Percentiles rank a stretch among this genome's conserved stretches.
Evolutionary conservation across 1,139 yeast species (phyloP).

Genomic region (Geotrichum candidum): DNA sequence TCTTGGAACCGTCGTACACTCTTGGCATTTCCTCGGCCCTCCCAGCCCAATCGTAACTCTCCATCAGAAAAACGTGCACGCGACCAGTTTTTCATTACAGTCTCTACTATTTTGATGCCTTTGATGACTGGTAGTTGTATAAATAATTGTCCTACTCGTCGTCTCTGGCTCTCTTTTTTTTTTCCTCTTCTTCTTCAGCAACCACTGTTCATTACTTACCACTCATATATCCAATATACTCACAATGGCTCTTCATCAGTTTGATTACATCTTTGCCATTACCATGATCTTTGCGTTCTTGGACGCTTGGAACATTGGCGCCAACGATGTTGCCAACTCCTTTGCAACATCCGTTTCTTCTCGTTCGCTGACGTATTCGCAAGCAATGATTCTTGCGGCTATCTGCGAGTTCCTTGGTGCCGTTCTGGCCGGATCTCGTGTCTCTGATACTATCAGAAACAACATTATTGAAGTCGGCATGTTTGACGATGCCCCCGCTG

Average conservation of each 20-base stretch:
- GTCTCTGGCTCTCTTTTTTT: neutral
- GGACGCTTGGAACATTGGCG: constrained; percentile 78
- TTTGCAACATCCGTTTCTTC: constrained; percentile 67
- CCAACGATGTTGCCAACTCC: constrained; percentile 78
- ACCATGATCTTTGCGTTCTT: constrained; percentile 67
- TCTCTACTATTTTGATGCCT: neutral
- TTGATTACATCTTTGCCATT: constrained; percentile 30
- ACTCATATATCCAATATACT: neutral
- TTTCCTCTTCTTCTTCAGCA: too few relatives aligned
- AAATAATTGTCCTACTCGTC: neutral
- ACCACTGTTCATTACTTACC: too few relatives aligned
- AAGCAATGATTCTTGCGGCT: constrained; percentile 66
- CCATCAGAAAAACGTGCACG: neutral
- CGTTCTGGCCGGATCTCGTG: constrained; percentile 64
- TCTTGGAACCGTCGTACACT: neutral
- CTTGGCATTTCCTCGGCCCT: neutral
- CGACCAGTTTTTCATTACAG: neutral
- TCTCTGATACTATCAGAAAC: constrained; percentile 61
- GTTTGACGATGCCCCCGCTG: constrained; percentile 56
- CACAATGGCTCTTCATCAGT: constrained; percentile 26
- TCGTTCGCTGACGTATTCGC: constrained; percentile 63
- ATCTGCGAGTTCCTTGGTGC: constrained; percentile 70
- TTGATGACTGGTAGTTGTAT: neutral
- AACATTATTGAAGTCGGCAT: constrained; percentile 50
- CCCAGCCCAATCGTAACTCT: neutral